Evolutionary conservation across 192 early-diverging fungal species (phyloP).

Genomic region (Pecoramyces ruminantium): DNA sequence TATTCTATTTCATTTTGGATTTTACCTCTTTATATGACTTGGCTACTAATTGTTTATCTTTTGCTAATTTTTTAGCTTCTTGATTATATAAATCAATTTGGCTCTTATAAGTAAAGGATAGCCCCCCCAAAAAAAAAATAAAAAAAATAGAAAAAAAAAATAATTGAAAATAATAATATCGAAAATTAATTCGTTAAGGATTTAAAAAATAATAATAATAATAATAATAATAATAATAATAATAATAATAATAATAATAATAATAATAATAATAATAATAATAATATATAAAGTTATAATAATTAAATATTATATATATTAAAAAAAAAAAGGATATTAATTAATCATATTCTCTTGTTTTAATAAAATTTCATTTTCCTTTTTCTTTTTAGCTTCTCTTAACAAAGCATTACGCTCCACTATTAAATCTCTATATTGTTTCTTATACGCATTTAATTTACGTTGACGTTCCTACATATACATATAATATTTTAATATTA

Average conservation of each 20-base stretch:
- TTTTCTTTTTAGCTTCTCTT: not conserved
- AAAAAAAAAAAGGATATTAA: not conserved
- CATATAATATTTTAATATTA: too few relatives aligned
- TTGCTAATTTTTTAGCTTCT: not conserved
- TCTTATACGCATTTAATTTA: not conserved
- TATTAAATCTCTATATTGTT: not conserved
- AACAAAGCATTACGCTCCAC: not conserved
- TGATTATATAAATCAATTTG: not conserved
- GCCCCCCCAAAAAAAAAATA: not conserved
- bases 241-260: too few relatives aligned
- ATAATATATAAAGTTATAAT: too few relatives aligned
- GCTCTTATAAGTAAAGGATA: not conserved
- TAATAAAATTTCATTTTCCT: not conserved
- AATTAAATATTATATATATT: too few relatives aligned
- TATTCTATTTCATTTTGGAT: too few relatives aligned
- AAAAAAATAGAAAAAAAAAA: not conserved
- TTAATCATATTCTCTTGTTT: not conserved
- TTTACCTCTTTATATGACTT: not conserved
- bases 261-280: too few relatives aligned
- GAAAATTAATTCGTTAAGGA: too few relatives aligned
- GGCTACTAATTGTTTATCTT: not conserved
- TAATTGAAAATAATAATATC: too few relatives aligned
- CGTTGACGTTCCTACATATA: not conserved
- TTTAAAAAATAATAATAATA: too few relatives aligned
- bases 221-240: too few relatives aligned